phyloP scores from a whole-genome alignment of 2,329 filamentous ascomycete genomes.

The Aspergillus hortae region DNA sequence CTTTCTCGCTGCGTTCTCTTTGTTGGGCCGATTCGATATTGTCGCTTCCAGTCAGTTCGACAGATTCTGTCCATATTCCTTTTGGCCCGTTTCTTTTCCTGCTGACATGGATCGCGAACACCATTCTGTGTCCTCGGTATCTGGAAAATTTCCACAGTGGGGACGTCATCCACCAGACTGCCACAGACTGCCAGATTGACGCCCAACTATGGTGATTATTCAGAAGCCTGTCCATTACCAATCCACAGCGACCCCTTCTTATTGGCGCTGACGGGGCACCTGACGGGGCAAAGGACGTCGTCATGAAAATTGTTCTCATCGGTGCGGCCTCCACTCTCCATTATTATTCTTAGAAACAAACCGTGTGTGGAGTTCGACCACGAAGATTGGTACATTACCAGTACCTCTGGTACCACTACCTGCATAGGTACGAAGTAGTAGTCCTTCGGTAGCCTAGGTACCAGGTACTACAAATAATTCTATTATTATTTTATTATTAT shows the following conservation, averaged over 20 bases:
- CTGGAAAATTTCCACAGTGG: slow-evolving; percentile 14
- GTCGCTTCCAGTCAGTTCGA: neutral
- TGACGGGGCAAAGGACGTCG: no score
- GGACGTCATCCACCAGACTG: slow-evolving; percentile 8
- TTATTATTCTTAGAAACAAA: slow-evolving; percentile 15
- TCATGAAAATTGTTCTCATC: neutral
- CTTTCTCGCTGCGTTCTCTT: neutral
- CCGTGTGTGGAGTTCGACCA: neutral
- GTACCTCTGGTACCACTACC: no score
- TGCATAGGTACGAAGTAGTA: no score
- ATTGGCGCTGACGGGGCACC: slow-evolving; percentile 1
- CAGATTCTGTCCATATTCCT: neutral
- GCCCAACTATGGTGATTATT: slow-evolving; percentile 11
- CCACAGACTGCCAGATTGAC: slow-evolving; percentile 12
- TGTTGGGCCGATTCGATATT: neutral
- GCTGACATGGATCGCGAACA: neutral
- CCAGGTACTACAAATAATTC: no score
- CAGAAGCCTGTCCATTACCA: no score
- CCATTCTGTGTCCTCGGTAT: neutral
- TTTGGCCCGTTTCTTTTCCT: neutral
- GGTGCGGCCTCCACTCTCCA: slow-evolving; percentile 15
- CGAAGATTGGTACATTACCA: no score
- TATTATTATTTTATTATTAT: neutral
- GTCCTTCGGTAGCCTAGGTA: neutral
- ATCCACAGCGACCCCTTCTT: slow-evolving; percentile 6